phyloP scores from a whole-genome alignment of 2,329 filamentous ascomycete species.

The Cladobotryum protrusum region DNA sequence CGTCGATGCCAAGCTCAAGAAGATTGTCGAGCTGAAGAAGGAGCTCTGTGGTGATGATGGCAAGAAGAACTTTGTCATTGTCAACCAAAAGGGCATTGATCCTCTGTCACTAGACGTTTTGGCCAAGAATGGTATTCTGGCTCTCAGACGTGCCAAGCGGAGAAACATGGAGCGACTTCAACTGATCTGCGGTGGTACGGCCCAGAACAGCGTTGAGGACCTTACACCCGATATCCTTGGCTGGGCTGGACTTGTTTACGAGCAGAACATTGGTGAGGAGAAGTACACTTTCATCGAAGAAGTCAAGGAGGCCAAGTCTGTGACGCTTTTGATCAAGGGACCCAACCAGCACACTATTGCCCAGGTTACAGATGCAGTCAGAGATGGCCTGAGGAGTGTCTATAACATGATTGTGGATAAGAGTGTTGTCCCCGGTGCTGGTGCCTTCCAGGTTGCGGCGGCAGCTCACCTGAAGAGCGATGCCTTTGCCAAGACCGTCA shows the following conservation, averaged over 20 bases:
- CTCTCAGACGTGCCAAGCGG: slow-evolving; percentile 88
- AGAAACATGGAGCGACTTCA: slow-evolving; percentile 99
- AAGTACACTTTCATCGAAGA: slow-evolving; percentile 99
- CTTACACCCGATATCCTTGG: slow-evolving; percentile 81
- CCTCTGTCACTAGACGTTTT: slow-evolving; percentile 91
- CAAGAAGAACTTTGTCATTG: slow-evolving; percentile 93
- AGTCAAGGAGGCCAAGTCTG: slow-evolving; percentile 97
- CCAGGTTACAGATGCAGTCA: slow-evolving; percentile 92
- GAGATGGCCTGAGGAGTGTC: slow-evolving; percentile 89
- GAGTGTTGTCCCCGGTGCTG: slow-evolving; percentile 88
- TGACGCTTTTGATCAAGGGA: slow-evolving; percentile 95
- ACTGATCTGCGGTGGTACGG: slow-evolving; percentile 81
- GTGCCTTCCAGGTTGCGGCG: slow-evolving; percentile 93
- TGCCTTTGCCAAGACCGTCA: slow-evolving; percentile 80
- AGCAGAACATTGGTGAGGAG: slow-evolving; percentile 95
- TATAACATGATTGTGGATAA: slow-evolving; percentile 99
- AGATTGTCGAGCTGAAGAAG: slow-evolving; percentile 98
- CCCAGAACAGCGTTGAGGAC: slow-evolving; percentile 96
- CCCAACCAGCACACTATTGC: slow-evolving; percentile 95
- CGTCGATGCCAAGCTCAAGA: slow-evolving; percentile 91
- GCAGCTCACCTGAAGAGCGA: slow-evolving; percentile 83
- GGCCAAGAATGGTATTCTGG: slow-evolving; percentile 96
- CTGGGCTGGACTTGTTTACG: slow-evolving; percentile 94
- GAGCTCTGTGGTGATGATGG: slow-evolving; percentile 89
- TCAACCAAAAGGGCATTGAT: slow-evolving; percentile 99